Evolutionary conservation across 73 alveolate species (phyloP), one percentile per base, ranked within the genome.

Genomic region (Paramecium primaurelia): DNA sequence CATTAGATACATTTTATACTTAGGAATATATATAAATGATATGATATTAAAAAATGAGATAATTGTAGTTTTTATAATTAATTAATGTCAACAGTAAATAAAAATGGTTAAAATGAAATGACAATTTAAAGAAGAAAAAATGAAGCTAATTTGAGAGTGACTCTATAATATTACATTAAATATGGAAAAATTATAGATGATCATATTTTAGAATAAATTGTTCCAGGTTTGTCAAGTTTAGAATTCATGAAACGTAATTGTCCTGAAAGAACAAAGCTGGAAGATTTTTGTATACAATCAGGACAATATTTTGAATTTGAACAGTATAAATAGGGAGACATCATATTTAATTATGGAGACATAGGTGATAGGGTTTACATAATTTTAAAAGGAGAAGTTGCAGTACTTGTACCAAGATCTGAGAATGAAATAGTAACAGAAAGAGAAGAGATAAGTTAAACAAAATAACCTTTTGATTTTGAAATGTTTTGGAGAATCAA

Each of bases 331-430:
- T 45, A 44, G 9, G 91, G 91, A 80, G 71, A 80, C 32, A 44
- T 80, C 22, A 47, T 80, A 40, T 80, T 80, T 36, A 25, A 80
- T 6, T 80, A 45, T 47, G 91, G 91, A 2, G 91, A 80, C 16
- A 9, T 42, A 14, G 91, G 91, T 10, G 91, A 80, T 25, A 80
- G 45, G 34, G 44, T 80, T 2, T 80, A 80, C 18, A n/a, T 80
- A 6, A 80, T 80, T 6, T 51, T 80, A 5, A 44, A 49, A 26
- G 91, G 91, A 6, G 91, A 80, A 45, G 91, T 80, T 26, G 91
- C 77, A 3, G 91, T 80, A 6, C 32, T 45, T 11, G 91, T 80
- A 26, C 91, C 91, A 26, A 22, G 77, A 44, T 25, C 77, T 11
- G 47, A 44, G 6, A 44, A 34, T 22, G 91, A 80, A 32, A 28